These are phyloP conservation scores for Cladorrhinum sp. DNA, from an alignment of 2,329 filamentous ascomycete genomes.

Conservation along the genomic window DNA sequence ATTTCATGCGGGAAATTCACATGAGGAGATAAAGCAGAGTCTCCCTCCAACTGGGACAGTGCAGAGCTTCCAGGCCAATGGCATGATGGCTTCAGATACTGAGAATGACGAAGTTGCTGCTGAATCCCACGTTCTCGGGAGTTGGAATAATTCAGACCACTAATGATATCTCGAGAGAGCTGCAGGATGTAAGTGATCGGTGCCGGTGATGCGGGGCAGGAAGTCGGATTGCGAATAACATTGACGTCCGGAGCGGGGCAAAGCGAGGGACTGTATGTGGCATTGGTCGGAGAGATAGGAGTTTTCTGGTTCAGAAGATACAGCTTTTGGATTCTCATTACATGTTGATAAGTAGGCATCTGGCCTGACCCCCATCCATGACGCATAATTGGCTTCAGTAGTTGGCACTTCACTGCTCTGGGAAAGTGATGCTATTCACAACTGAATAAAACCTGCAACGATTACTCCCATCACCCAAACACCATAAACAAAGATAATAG, in stretches of 20 bases:
- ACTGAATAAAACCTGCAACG: neutral
- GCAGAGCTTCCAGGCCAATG: conserved; percentile 1
- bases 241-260: conserved; percentile 16
- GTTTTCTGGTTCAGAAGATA: neutral
- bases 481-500: too few relatives aligned
- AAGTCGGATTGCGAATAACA: conserved; percentile 10
- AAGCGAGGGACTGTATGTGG: neutral
- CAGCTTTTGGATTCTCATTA: neutral
- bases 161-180: conserved; percentile 17
- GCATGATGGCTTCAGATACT: neutral
- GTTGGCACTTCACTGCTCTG: neutral
- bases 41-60: conserved; percentile 8
- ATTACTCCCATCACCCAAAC: neutral
- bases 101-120: conserved; percentile 10
- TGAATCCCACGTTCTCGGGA: conserved; percentile 11
- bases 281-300: neutral
- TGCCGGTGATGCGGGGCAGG: conserved; percentile 5
- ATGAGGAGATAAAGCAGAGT: conserved; percentile 21
- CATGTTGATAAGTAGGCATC: neutral
- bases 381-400: neutral
- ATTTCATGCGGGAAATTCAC: conserved; percentile 12
- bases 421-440: neutral
- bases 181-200: conserved; percentile 10
- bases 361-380: neutral
- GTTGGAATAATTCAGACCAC: conserved; percentile 15